A percentile compares a stretch with the other conserved stretches of the same genome.
phyloP scores from a whole-genome alignment of 441 rosid genomes.

The Syzygium malaccense region DNA sequence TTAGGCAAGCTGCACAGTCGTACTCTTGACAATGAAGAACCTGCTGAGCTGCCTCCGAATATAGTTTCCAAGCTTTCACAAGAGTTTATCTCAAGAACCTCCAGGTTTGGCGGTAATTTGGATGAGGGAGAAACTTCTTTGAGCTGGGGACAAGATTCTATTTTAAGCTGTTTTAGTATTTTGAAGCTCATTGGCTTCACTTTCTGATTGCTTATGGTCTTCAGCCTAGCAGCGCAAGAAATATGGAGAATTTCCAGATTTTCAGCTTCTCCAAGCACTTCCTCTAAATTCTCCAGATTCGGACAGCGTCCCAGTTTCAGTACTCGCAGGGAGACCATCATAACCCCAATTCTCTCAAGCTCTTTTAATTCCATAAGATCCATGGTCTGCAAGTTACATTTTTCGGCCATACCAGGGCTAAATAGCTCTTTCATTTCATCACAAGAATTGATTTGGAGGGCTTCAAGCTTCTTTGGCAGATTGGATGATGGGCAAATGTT shows the following conservation, averaged over 20 bases:
- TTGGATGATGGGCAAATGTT: conserved; percentile 11
- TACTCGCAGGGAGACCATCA: neutral
- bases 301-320: conserved; percentile 12
- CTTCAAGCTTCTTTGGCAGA: conserved; percentile 23
- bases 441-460: conserved; percentile 25
- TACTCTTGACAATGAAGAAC: neutral
- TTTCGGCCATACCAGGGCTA: neutral
- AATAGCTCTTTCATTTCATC: conserved; percentile 24
- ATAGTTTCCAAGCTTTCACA: neutral
- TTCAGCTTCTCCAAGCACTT: neutral
- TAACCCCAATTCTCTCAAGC: conserved; percentile 5
- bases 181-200: fast-evolving
- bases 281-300: neutral
- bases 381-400: conserved; percentile 11
- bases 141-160: neutral
- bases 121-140: neutral
- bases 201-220: neutral
- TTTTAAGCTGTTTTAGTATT: neutral
- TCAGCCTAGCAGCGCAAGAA: neutral
- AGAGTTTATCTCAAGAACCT: neutral
- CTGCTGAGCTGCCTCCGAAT: neutral
- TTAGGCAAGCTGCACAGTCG: neutral
- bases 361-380: conserved; percentile 15
- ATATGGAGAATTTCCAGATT: neutral
- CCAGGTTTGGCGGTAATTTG: neutral